Conservation (phyloP, 2,329 filamentous ascomycete species). For the Didymella pomorum region DNA sequence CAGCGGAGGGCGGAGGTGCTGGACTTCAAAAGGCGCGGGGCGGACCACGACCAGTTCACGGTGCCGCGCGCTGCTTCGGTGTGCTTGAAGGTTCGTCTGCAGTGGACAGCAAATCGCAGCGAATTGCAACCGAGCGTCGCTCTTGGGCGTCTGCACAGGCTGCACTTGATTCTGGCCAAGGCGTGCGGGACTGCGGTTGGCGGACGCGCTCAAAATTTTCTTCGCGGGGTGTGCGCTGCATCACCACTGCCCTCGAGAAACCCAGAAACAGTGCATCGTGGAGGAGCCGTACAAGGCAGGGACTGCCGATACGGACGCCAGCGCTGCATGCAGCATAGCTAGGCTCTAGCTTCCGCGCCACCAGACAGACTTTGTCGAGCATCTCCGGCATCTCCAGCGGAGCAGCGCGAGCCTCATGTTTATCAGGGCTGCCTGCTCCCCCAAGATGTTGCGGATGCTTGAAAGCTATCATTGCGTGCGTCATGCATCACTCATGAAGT, state of each 20-base stretch:
- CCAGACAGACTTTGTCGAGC: conserved; percentile 24
- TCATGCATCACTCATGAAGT: conserved; percentile 12
- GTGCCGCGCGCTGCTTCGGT: conserved; percentile 29
- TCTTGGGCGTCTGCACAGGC: conserved; percentile 15
- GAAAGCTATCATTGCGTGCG: not conserved
- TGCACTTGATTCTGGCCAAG: conserved; percentile 30
- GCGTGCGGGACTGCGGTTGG: conserved; percentile 29
- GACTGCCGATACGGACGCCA: conserved; percentile 30
- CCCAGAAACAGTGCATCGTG: conserved; percentile 21
- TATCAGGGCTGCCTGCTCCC: conserved; percentile 27
- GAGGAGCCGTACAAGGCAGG: conserved; percentile 29
- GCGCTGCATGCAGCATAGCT: conserved; percentile 17
- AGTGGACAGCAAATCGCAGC: conserved; percentile 26
- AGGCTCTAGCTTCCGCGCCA: conserved; percentile 34
- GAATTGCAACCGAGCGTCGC: conserved; percentile 34
- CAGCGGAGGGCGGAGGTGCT: conserved; percentile 46
- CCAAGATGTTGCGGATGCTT: conserved; percentile 6
- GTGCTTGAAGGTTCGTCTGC: conserved; percentile 33
- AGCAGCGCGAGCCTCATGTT: conserved; percentile 15
- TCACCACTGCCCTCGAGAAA: conserved; percentile 22
- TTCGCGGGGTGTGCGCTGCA: conserved; percentile 35
- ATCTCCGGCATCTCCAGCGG: conserved; percentile 49
- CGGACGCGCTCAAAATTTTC: conserved; percentile 40
- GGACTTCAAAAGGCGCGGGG: conserved; percentile 45
- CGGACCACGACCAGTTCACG: conserved; percentile 34